Evolutionary conservation across 1,139 yeast genomes (phyloP), one percentile per base, ranked within the genome.

Genomic region (Candida glucosophila): DNA sequence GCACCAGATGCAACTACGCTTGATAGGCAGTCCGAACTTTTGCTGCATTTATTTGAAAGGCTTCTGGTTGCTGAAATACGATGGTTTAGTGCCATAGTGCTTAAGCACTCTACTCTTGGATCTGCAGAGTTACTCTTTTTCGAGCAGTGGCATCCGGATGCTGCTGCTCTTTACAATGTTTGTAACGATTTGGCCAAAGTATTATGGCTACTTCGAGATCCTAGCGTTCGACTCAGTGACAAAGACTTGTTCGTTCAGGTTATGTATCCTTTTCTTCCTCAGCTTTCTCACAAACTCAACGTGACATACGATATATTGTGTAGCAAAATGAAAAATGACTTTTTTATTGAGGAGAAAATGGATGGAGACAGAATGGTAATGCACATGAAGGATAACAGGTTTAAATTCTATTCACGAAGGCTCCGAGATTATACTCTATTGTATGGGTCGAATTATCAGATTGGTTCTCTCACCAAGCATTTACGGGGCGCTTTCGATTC

Each of bases 281-380:
- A 81, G 47, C 52, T 79, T 17, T 76, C 90, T 0, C 62, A 68
- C 20, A 73, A 71, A 36, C 55, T 75, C 4, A 54, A 56, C 16
- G 49, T 55, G 4, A 54, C 66, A 12, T 77, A 77, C 43, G 64
- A 62, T 4, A 52, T 56, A 12, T 52, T 77, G 12, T 66, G 75
- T 11, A 43, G 46, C 8, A 56, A 52, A 19, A 56, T 78, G 53
- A 34, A 43, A 11, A 40, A 44, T 24, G 69, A 68, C 18, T 85
- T 85, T 43, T 70, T 65, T 30, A 73, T 90, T 14, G 97, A 90
- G 43, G 96, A 90, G 47, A 90, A 90, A 47, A 68, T 86, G 58
- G 97, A 90, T 50, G 98, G 98, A 3, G 97, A 88, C 46, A 55
- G 98, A 36, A 74, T 83, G 46, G 76, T 82, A 27, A 38, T 86